These are phyloP conservation scores for Colletotrichum theobromicola DNA, from an alignment of 2,329 filamentous ascomycete species.

Conservation along the genomic window DNA sequence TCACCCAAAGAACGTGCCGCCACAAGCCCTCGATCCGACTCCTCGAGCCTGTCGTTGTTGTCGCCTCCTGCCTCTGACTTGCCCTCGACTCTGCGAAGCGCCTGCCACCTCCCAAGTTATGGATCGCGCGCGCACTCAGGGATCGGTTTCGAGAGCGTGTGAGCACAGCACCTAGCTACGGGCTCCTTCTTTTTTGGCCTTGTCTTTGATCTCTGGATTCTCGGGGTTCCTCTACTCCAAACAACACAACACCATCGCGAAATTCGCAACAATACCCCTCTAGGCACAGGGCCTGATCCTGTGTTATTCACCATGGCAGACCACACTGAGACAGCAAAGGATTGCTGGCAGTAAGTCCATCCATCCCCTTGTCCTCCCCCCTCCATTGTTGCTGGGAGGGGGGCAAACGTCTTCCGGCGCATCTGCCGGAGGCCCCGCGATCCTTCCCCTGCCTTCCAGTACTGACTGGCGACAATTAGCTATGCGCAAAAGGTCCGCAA, in stretches of 20 bases:
- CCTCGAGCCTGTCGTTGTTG: neutral
- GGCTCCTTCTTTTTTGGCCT: constrained; percentile 16
- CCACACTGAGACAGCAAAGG: constrained; percentile 33
- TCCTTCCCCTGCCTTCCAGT: neutral
- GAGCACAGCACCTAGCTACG: constrained; percentile 32
- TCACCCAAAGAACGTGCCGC: constrained; percentile 20
- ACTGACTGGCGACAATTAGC: constrained; percentile 32
- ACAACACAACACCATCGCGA: constrained; percentile 13
- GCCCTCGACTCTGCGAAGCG: constrained; percentile 5
- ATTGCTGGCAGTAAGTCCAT: constrained; percentile 44
- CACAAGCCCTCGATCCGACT: constrained; percentile 17
- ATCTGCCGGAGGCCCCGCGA: neutral
- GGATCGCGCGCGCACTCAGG: constrained; percentile 32
- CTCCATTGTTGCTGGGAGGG: neutral
- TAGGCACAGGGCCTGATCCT: neutral
- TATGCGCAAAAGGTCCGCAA: constrained; percentile 48
- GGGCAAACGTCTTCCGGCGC: neutral
- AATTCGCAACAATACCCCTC: constrained; percentile 8
- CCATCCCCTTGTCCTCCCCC: neutral
- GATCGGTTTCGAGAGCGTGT: constrained; percentile 29
- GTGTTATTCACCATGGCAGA: constrained; percentile 4
- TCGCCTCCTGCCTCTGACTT: neutral
- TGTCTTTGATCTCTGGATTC: constrained; percentile 6
- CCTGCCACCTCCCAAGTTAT: constrained; percentile 30
- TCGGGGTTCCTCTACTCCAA: constrained; percentile 3